A percentile compares a stretch with the other conserved stretches of the same genome.
Evolutionary conservation across 202 grass and related monocot genomes (phyloP).

Genomic region (Panicum hallii): DNA sequence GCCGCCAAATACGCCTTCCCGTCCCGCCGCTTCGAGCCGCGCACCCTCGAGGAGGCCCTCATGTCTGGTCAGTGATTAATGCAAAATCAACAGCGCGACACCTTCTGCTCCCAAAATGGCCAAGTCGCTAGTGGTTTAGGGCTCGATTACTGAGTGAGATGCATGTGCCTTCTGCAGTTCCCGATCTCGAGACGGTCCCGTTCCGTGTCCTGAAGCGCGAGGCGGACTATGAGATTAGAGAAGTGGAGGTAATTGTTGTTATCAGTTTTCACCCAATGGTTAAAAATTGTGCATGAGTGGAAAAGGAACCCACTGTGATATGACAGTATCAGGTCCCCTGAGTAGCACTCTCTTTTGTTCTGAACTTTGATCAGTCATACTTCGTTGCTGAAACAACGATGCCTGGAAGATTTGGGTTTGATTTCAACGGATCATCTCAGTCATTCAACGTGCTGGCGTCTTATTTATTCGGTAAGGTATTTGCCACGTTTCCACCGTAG

Average conservation of each 20-base stretch:
- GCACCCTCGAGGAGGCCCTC: conserved; percentile 81
- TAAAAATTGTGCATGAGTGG: not conserved
- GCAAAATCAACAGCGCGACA: not conserved
- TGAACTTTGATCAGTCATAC: conserved; percentile 65
- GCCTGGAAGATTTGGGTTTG: conserved; percentile 79
- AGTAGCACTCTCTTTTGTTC: not conserved
- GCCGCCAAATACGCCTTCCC: conserved; percentile 78
- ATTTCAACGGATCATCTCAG: conserved; percentile 83
- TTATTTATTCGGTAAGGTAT: conserved; percentile 99
- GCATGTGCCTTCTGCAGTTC: conserved; percentile 50
- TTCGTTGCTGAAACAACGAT: conserved; percentile 83
- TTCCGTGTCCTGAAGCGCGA: conserved; percentile 71
- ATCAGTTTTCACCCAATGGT: not conserved
- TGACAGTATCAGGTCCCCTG: not conserved
- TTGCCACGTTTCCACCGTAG: conserved; percentile 15
- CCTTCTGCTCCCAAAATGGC: not conserved
- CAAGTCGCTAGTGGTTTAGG: not conserved
- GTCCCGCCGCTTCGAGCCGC: conserved; percentile 61
- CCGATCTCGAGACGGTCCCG: conserved; percentile 83
- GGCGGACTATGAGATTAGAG: conserved; percentile 81
- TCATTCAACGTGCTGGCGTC: conserved; percentile 82
- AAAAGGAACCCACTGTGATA: not conserved
- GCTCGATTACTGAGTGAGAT: conserved; percentile 30
- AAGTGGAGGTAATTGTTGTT: conserved; percentile 72
- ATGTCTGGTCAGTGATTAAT: conserved; percentile 69